Conservation (phyloP, 768 basidiomycete genomes). For the Leccinum variicolor region DNA sequence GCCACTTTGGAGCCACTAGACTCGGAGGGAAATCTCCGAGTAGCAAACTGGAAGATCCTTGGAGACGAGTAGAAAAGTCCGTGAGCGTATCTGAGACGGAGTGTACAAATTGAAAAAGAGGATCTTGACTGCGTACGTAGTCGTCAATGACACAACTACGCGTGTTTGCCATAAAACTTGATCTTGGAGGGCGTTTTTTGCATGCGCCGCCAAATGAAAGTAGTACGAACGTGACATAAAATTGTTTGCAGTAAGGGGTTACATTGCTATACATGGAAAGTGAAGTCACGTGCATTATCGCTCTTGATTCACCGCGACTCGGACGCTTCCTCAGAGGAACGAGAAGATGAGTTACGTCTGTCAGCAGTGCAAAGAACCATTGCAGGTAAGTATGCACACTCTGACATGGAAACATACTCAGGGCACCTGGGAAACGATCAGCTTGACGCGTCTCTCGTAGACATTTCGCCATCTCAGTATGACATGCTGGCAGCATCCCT, state of each 20-base stretch:
- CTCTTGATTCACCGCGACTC: neutral
- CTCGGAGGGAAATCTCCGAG: neutral
- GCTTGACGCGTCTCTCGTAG: slow-evolving; percentile 89
- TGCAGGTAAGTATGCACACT: slow-evolving; percentile 53
- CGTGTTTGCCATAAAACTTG: slow-evolving; percentile 8
- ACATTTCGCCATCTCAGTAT: slow-evolving; percentile 82
- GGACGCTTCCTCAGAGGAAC: too few relatives aligned
- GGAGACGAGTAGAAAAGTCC: neutral
- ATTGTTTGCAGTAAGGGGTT: neutral
- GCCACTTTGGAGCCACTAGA: neutral
- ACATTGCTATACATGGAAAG: neutral
- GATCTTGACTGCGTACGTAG: neutral
- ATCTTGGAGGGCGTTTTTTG: slow-evolving; percentile 16
- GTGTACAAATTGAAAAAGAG: neutral
- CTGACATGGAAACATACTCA: slow-evolving; percentile 8
- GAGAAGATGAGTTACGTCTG: slow-evolving; percentile 53
- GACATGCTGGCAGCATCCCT: slow-evolving; percentile 76
- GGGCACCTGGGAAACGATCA: slow-evolving; percentile 24
- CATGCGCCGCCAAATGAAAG: slow-evolving; percentile 13
- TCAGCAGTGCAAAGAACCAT: slow-evolving; percentile 88
- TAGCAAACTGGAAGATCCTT: neutral
- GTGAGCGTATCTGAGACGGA: neutral
- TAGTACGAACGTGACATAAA: neutral
- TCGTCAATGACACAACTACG: slow-evolving; percentile 3
- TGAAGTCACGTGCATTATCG: neutral